Conservation (phyloP, 176 grass and related monocot genomes). For the Eragrostis nindensis region DNA sequence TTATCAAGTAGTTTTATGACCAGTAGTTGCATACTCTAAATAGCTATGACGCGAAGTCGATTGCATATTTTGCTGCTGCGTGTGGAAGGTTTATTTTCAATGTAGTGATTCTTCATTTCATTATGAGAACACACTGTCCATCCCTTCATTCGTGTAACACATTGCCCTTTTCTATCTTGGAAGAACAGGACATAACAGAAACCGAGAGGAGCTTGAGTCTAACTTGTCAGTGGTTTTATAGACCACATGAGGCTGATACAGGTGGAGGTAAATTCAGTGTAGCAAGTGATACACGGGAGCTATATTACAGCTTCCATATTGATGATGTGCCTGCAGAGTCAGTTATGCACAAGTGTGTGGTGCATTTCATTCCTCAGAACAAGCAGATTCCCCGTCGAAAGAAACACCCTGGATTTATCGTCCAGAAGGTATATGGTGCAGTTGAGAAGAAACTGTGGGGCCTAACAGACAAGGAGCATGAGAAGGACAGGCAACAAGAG, state of each 20-base stretch:
- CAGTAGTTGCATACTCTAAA: no score
- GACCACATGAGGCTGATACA: slow-evolving; percentile 92
- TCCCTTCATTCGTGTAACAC: slow-evolving; percentile 4
- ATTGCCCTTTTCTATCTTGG: slow-evolving; percentile 23
- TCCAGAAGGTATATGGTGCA: slow-evolving; percentile 91
- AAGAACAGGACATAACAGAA: slow-evolving; percentile 71
- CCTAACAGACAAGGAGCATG: slow-evolving; percentile 84
- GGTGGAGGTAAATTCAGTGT: slow-evolving; percentile 75
- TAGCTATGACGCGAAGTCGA: no score
- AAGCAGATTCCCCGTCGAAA: slow-evolving; percentile 81
- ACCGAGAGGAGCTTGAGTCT: slow-evolving; percentile 62
- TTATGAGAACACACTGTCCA: not conserved
- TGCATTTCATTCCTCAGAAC: slow-evolving; percentile 84
- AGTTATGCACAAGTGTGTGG: slow-evolving; percentile 94
- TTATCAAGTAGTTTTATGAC: no score
- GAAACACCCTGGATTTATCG: slow-evolving; percentile 86
- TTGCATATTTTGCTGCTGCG: no score
- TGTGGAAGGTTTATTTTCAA: not conserved
- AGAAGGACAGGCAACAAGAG: slow-evolving; percentile 71
- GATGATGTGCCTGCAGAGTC: slow-evolving; percentile 93
- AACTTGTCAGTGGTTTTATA: slow-evolving; percentile 96
- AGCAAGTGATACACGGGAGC: slow-evolving; percentile 78
- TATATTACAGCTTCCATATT: slow-evolving; percentile 91
- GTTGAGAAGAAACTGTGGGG: slow-evolving; percentile 82
- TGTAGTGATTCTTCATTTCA: not conserved